A percentile compares a stretch with the other conserved stretches of the same genome.
These are phyloP conservation scores for Endothia cerciana DNA, from an alignment of 2,329 filamentous ascomycete genomes.

Conservation along the genomic window DNA sequence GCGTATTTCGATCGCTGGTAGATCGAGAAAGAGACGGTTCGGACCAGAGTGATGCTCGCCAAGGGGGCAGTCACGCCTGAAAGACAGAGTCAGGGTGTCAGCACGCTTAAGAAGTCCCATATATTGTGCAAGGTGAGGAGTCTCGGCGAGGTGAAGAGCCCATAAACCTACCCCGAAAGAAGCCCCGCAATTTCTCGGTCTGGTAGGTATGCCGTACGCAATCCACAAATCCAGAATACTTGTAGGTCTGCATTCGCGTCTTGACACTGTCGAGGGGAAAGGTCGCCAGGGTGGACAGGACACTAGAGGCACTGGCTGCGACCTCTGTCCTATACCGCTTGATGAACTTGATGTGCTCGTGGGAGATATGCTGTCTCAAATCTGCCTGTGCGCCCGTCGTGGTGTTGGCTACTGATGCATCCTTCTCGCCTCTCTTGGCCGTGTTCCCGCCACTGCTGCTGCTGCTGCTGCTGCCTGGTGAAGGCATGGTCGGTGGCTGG, in stretches of 20 bases:
- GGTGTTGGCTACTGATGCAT: conserved; percentile 21
- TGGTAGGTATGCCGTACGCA: conserved; percentile 77
- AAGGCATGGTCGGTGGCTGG: conserved; percentile 50
- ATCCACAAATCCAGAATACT: conserved; percentile 73
- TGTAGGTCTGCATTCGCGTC: conserved; percentile 87
- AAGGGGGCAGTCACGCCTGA: conserved; percentile 79
- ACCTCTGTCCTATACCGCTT: conserved; percentile 83
- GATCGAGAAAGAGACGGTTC: conserved; percentile 46
- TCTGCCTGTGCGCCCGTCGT: conserved; percentile 16
- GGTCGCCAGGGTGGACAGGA: conserved; percentile 78
- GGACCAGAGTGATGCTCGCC: conserved; percentile 51
- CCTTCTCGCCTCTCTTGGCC: conserved; percentile 22
- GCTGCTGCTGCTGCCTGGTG: conserved; percentile 32
- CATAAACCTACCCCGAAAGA: conserved; percentile 71
- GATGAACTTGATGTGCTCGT: conserved; percentile 54
- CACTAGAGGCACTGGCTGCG: conserved; percentile 74
- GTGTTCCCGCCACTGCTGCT: conserved; percentile 16
- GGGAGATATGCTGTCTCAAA: conserved; percentile 35
- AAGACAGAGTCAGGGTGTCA: conserved; percentile 26
- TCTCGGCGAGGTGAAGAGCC: conserved; percentile 6
- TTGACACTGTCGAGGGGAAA: conserved; percentile 90
- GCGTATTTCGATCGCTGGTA: conserved; percentile 78
- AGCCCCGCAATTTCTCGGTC: conserved; percentile 72
- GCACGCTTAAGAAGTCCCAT: conserved; percentile 21
- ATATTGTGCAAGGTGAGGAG: neutral